Conservation (phyloP, 2,329 filamentous ascomycete genomes). For the Nothophaeocryptopus gaeumannii region DNA sequence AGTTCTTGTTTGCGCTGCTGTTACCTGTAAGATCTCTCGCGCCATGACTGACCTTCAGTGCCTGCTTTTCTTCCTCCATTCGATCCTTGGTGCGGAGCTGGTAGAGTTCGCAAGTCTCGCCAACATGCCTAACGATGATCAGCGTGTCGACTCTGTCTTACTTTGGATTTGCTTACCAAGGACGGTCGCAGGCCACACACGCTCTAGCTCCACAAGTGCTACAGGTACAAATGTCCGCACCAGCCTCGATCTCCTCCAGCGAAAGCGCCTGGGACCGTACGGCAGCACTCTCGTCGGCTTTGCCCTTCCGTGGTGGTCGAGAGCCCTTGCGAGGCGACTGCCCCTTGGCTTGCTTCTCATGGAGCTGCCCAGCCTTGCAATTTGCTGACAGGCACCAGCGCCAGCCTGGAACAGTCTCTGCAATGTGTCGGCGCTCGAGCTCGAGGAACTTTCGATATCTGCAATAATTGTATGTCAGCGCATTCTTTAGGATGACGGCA, state of each 20-base stretch:
- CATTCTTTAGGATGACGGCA: too few species aligned
- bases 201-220: constrained; percentile 28
- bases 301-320: too few species aligned
- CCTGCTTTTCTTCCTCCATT: constrained; percentile 32
- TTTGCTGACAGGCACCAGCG: constrained; percentile 51
- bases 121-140: constrained; percentile 21
- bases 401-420: constrained; percentile 40
- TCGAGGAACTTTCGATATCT: constrained; percentile 38
- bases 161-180: constrained; percentile 11
- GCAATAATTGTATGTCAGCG: constrained; percentile 35
- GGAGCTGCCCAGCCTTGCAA: constrained; percentile 53
- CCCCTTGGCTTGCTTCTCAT: constrained; percentile 20
- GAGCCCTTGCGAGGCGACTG: neutral
- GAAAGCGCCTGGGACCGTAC: too few species aligned
- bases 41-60: constrained; percentile 3
- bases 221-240: constrained; percentile 32
- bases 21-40: too few species aligned
- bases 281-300: too few species aligned
- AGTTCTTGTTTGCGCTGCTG: too few species aligned
- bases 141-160: too few species aligned
- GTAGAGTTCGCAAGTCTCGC: constrained; percentile 37
- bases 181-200: constrained; percentile 32
- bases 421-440: constrained; percentile 25
- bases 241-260: too few species aligned
- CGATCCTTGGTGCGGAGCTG: constrained; percentile 23